Conservation (phyloP, 805 yeast species). For the Brettanomyces sp. region DNA sequence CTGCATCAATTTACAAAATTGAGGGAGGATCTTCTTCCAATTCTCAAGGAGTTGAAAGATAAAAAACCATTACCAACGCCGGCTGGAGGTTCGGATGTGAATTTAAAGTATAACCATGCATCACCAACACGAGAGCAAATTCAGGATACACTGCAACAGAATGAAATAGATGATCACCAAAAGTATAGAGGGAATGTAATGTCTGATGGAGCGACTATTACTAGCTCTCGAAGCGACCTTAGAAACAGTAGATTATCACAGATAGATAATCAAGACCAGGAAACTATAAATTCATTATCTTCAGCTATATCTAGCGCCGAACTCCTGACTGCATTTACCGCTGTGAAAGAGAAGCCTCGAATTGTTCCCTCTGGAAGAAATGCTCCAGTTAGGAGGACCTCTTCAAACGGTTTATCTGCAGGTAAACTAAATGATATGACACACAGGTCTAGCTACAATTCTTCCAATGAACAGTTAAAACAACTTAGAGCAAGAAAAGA, state of each 20-base stretch:
- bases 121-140: not conserved
- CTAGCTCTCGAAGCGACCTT: not conserved
- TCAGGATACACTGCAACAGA: not conserved
- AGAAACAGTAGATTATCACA: too few species aligned
- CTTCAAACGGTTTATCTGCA: not conserved
- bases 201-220: not conserved
- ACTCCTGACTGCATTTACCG: not conserved
- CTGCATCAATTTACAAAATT: slow-evolving; percentile 46
- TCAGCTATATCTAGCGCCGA: not conserved
- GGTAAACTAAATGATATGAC: not conserved
- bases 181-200: not conserved
- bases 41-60: slow-evolving; percentile 53
- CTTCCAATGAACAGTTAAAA: slow-evolving; percentile 55
- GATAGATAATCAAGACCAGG: not conserved
- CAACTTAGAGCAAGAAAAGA: slow-evolving; percentile 80
- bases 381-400: not conserved
- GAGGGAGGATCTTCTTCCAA: slow-evolving; percentile 57
- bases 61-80: slow-evolving; percentile 63
- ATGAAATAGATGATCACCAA: not conserved
- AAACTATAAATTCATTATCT: not conserved
- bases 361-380: not conserved
- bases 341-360: not conserved
- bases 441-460: not conserved
- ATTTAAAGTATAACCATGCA: slow-evolving; percentile 1
- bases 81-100: not conserved